Evolutionary conservation across 495 filamentous ascomycete genomes (phyloP), one percentile per base, ranked within the genome.

Genomic region (Pyronema domesticum): DNA sequence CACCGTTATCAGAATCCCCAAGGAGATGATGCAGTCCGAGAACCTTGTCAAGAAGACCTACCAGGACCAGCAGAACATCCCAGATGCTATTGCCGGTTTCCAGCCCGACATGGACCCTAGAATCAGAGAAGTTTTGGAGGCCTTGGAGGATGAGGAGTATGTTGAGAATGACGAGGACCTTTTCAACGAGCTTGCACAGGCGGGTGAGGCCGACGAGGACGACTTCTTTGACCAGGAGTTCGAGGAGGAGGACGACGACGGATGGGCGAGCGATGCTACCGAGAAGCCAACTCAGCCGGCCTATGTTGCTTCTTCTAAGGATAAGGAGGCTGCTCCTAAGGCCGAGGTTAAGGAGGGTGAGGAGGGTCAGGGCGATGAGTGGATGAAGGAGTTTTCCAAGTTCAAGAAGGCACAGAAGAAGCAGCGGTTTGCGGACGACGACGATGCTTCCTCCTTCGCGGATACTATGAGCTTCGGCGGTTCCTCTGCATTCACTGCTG

Each of bases 101-200:
- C 82, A 95, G 68, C 93, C 93, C 3, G 87, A 96, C 64, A 99
- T 99, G 93, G 93, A 99, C 68, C 89, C 88, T 4, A 74, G 93
- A 17, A 67, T 99, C 57, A 76, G 93, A 17, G 93, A 99, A 68
- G 87, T 86, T 3, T 68, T 99, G 53, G 89, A 95, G 67, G 93
- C 93, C 1, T 71, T 99, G 34, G 91, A 99, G 59, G 93, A 99
- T 58, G 91, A 96, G 37, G 89, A 82, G 6, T 99, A 85, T 68
- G 89, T 99, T 0, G 91, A 96, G 55, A 85, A 91, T 14, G 83
- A 84, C 9, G 85, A 87, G 8, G 82, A 86, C 40, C 64, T 95
- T 19, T 95, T 96, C 64, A 78, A 75, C 17, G 73, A 87, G 62
- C 67, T 99, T 54, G 81, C 86, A 0, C 74, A 78, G 51, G 81